phyloP scores from a whole-genome alignment of 139 green algal species.

The Picochlorum sp. region DNA sequence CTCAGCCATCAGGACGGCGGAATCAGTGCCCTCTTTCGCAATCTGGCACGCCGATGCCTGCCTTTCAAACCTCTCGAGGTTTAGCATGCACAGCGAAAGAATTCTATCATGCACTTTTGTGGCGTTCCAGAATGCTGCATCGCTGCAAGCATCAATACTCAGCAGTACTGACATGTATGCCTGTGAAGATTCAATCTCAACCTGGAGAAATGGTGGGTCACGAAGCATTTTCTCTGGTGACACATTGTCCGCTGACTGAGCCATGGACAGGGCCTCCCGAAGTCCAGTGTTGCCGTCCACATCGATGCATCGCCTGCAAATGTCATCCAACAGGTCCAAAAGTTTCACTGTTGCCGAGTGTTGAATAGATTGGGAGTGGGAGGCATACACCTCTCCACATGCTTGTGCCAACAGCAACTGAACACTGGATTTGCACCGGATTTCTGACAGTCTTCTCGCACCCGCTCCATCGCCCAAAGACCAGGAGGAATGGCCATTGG shows the following conservation, averaged over 20 bases:
- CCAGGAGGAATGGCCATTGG: conserved; percentile 19
- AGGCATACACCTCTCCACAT: conserved; percentile 52
- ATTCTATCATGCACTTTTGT: conserved; percentile 24
- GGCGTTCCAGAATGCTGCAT: conserved; percentile 24
- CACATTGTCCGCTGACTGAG: conserved; percentile 56
- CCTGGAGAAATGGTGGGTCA: conserved; percentile 85
- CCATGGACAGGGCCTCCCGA: conserved; percentile 46
- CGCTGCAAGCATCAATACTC: conserved; percentile 3
- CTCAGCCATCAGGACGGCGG: conserved; percentile 40
- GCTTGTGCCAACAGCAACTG: conserved; percentile 76
- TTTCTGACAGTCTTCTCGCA: conserved; percentile 65
- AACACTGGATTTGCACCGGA: conserved; percentile 55
- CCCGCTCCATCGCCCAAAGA: conserved; percentile 59
- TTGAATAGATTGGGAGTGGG: conserved; percentile 34
- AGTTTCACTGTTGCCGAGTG: conserved; percentile 33
- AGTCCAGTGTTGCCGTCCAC: conserved; percentile 61
- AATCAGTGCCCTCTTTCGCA: conserved; percentile 11
- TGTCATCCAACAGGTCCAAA: conserved; percentile 53
- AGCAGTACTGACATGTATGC: conserved; percentile 70
- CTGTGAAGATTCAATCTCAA: conserved; percentile 81
- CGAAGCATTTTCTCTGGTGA: conserved; percentile 33
- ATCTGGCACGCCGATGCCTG: conserved; percentile 9
- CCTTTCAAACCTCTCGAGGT: conserved; percentile 58
- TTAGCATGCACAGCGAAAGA: conserved; percentile 53
- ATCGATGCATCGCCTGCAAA: conserved; percentile 50